phyloP scores from a whole-genome alignment of 441 rosid species.

The Corymbia calophylla region DNA sequence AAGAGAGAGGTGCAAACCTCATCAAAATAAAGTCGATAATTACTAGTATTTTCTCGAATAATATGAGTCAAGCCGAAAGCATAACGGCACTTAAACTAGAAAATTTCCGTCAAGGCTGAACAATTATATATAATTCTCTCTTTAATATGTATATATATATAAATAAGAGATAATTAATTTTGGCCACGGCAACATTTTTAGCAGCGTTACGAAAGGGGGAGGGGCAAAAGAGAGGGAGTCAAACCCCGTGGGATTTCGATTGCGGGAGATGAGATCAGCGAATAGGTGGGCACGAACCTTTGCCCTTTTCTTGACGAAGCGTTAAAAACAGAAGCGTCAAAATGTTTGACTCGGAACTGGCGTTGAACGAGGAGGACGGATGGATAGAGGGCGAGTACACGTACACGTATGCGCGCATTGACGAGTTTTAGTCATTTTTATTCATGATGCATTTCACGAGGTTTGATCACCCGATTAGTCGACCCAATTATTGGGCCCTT shows the following conservation, averaged over 20 bases:
- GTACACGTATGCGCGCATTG: neutral
- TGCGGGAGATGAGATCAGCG: neutral
- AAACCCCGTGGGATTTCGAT: too few relatives aligned
- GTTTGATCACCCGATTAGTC: neutral
- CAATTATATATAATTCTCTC: neutral
- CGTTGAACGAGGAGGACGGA: neutral
- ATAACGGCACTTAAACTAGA: too few relatives aligned
- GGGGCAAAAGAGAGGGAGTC: neutral
- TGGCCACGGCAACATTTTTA: neutral
- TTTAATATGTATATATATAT: neutral
- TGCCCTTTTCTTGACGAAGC: accelerated
- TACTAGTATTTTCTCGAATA: neutral
- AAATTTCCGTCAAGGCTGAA: neutral
- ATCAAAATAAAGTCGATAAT: too few relatives aligned
- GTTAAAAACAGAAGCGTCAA: neutral
- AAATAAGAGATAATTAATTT: neutral
- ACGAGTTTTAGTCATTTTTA: neutral
- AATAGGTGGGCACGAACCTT: neutral
- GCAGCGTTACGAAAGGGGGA: neutral
- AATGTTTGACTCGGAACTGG: neutral
- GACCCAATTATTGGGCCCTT: neutral
- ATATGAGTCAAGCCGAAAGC: neutral
- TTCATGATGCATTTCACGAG: neutral
- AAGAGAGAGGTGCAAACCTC: neutral
- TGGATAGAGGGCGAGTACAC: neutral